A percentile compares a stretch with the other conserved stretches of the same genome.
Conservation (phyloP, 768 basidiomycete species). For the Auricularia sp. region DNA sequence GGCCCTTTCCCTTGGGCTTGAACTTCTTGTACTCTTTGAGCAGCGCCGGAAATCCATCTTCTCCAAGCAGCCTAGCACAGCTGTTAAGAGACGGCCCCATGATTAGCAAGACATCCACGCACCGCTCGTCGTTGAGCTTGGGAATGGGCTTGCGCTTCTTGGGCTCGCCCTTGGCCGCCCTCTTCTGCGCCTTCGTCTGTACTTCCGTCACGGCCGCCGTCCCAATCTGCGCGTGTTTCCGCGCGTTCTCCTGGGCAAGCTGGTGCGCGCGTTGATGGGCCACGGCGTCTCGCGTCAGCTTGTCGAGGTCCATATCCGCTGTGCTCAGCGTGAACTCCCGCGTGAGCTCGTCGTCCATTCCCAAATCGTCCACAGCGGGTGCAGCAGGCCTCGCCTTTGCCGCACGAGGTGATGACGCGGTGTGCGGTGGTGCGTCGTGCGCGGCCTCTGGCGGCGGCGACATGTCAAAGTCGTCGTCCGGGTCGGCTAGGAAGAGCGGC, state of each 20-base stretch:
- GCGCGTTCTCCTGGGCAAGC: not conserved
- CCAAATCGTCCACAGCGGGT: not conserved
- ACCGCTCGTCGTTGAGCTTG: conserved; percentile 59
- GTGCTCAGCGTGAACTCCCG: not conserved
- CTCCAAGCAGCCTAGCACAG: conserved; percentile 45
- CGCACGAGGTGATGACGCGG: too few species aligned
- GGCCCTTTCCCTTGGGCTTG: conserved; percentile 78
- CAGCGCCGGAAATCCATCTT: conserved; percentile 71
- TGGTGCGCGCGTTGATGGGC: not conserved
- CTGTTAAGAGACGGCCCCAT: not conserved
- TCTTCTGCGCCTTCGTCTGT: conserved; percentile 15
- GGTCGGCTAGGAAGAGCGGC: not conserved
- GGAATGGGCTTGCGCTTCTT: conserved; percentile 40
- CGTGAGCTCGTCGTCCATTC: not conserved
- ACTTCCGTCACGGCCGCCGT: not conserved
- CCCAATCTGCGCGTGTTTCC: not conserved
- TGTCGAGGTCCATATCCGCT: not conserved
- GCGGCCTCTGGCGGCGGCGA: conserved; percentile 7
- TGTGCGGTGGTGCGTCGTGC: not conserved
- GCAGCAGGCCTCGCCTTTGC: not conserved
- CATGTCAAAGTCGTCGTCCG: conserved; percentile 2
- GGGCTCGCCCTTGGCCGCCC: conserved; percentile 22
- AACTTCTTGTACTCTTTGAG: conserved; percentile 70
- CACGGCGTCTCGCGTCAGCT: not conserved
- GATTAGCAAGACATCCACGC: conserved; percentile 5